These are phyloP conservation scores for Rhodotorula sp. DNA, from an alignment of 1,284 basidiomycete genomes.

Conservation along the genomic window DNA sequence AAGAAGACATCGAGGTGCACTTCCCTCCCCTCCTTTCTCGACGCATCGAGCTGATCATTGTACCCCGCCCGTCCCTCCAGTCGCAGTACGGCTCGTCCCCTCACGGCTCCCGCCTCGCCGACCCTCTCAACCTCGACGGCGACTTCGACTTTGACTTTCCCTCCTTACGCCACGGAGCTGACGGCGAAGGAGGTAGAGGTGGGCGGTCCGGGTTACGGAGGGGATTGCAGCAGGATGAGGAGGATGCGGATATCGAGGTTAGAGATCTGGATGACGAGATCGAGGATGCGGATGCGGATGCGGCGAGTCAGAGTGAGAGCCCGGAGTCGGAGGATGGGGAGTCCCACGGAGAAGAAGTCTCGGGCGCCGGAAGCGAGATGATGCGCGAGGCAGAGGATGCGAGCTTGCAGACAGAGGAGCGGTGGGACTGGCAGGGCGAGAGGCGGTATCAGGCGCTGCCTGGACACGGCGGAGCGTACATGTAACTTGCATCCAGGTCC, in stretches of 20 bases:
- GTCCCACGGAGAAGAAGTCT: background rate
- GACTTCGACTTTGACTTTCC: constrained; percentile 1
- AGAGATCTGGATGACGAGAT: constrained; percentile 37
- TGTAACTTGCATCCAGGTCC: too few species aligned
- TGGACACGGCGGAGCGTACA: too few species aligned
- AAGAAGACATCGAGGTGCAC: constrained; percentile 35
- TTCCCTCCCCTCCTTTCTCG: background rate
- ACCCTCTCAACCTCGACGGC: constrained; percentile 2
- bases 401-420: background rate
- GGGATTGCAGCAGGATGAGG: background rate
- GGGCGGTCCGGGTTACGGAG: too few species aligned
- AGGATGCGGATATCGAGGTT: constrained; percentile 4
- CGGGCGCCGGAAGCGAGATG: background rate
- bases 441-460: too few species aligned
- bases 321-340: background rate
- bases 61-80: background rate
- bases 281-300: constrained; percentile 31
- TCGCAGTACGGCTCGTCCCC: background rate
- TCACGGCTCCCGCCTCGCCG: constrained; percentile 7
- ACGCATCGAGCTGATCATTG: background rate
- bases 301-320: background rate
- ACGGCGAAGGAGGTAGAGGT: background rate
- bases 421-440: too few species aligned
- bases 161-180: background rate
- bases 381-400: too few species aligned